Conservation (phyloP, 352 stramenopile species). For the Phytophthora constricta region DNA sequence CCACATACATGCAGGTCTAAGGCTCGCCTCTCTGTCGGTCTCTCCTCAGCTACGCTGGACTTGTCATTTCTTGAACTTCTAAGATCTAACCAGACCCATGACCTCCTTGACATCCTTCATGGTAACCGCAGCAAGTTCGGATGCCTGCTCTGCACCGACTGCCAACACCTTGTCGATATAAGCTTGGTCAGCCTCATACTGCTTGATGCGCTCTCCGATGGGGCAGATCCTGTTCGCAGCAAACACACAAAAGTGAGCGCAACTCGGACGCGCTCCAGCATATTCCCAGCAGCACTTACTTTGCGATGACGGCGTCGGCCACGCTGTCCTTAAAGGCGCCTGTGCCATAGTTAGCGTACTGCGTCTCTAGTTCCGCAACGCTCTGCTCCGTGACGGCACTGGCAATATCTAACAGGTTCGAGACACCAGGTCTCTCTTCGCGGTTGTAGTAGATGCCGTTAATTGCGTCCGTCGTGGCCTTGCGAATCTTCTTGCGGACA, state of each 20-base stretch:
- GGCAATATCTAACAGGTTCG: constrained; percentile 96
- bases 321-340: constrained; percentile 96
- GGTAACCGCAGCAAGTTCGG: constrained; percentile 63
- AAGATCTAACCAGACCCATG: constrained; percentile 61
- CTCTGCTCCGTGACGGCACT: constrained; percentile 76
- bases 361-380: constrained; percentile 72
- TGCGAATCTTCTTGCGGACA: constrained; percentile 88
- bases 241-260: constrained; percentile 18
- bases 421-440: constrained; percentile 91
- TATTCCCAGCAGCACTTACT: constrained; percentile 46
- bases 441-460: constrained; percentile 91
- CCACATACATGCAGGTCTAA: background rate
- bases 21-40: background rate
- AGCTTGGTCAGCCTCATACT: constrained; percentile 91
- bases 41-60: background rate
- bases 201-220: constrained; percentile 94
- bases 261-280: background rate
- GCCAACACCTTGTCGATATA: constrained; percentile 92
- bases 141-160: constrained; percentile 79
- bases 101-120: constrained; percentile 81
- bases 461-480: constrained; percentile 90
- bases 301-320: constrained; percentile 94
- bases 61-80: constrained; percentile 3
- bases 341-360: constrained; percentile 72
- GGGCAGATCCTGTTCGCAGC: constrained; percentile 79